phyloP scores from a whole-genome alignment of 164 flowering plant species.

The Buxus sempervirens region DNA sequence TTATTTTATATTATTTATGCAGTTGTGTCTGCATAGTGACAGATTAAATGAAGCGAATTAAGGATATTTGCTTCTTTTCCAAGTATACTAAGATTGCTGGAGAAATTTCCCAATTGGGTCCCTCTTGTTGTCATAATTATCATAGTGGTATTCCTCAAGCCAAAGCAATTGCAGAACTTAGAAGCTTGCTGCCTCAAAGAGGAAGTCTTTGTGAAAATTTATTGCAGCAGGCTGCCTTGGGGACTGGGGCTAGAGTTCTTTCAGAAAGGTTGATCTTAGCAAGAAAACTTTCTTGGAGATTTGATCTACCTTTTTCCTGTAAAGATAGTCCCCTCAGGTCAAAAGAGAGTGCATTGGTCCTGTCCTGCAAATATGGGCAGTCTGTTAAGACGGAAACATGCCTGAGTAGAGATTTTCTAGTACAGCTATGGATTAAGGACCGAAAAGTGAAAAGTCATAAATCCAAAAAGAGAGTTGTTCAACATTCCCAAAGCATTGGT shows the following conservation, averaged over 20 bases:
- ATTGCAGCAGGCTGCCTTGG: neutral
- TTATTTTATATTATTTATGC: neutral
- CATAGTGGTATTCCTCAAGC: neutral
- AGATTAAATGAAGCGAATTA: conserved; percentile 22
- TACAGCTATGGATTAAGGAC: conserved; percentile 63
- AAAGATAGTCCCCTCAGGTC: conserved; percentile 13
- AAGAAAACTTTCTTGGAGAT: neutral
- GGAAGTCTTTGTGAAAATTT: neutral
- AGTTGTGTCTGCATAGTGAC: neutral
- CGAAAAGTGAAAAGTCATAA: conserved; percentile 21
- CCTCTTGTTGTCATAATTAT: conserved; percentile 2
- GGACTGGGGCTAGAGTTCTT: neutral
- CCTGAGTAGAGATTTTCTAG: conserved; percentile 60
- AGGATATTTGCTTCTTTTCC: conserved; percentile 5
- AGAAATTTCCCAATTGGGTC: conserved; percentile 6
- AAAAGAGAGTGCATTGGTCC: conserved; percentile 4
- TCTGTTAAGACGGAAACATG: conserved; percentile 23
- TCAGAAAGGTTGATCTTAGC: neutral
- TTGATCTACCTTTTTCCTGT: neutral
- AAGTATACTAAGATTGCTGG: conserved; percentile 2
- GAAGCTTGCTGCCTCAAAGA: neutral
- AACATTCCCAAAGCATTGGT: conserved; percentile 11
- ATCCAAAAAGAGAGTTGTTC: conserved; percentile 25
- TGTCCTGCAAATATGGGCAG: conserved; percentile 23
- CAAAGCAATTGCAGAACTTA: neutral